Evolutionary conservation across 495 filamentous ascomycete species (phyloP), one percentile per base, ranked within the genome.

Genomic region (Neurospora terricola): DNA sequence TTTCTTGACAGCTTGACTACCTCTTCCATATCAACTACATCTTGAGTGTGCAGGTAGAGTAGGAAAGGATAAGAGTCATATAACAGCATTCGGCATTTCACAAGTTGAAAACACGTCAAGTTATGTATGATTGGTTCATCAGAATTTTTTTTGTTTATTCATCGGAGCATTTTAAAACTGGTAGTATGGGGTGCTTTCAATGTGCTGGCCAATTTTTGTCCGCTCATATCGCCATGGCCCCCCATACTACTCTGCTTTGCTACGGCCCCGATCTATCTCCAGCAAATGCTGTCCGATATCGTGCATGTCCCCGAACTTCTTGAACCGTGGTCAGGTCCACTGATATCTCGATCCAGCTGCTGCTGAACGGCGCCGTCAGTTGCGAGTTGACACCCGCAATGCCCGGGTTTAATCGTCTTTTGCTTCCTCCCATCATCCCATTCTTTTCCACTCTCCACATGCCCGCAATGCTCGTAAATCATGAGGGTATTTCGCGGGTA

Each of bases 391-490:
- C 6, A 45, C 39, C 21, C 69, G 11, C 34, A 16, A 38, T 72
- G 34, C 72, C 69, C 36, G n/a, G 37, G 14, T 45, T 70, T 71
- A 14, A 37, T 34, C 30, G 5, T 34, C 42, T 66, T 66, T 66
- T 66, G 54, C 21, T 30, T 59, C 70, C 43, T 36, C 70, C 5
- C 18, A 38, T 72, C 42, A 59, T 68, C 42, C 30, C 43, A 59
- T 37, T 59, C 30, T 72, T 36, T 37, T 59, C 23, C 12, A n/a
- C 43, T 37, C 37, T 34, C 43, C 40, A 36, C 37, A 34, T 66
- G 42, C 23, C 70, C 42, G 54, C 43, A 68, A 45, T 72, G 42
- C 27, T 71, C 70, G 42, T 72, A 36, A 72, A 72, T 72, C 70
- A 68, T 72, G 42, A 72, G 70, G 43, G 42, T 68, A 59, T 45